Conservation (phyloP, 345 rosid genomes). For the Rhizophora mangle region DNA sequence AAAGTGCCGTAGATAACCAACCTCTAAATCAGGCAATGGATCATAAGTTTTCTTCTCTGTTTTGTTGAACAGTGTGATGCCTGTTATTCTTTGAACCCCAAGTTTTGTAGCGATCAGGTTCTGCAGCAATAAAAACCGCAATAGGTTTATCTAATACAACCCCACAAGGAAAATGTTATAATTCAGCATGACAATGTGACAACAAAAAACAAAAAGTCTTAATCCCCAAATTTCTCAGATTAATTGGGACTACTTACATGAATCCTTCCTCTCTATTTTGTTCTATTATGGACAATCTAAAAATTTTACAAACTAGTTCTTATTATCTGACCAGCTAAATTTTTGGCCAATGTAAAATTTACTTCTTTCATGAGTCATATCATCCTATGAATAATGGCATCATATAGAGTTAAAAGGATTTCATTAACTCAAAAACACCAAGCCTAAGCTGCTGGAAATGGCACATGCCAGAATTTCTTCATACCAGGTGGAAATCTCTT, state of each 20-base stretch:
- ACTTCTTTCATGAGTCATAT: no score
- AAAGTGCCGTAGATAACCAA: conserved; percentile 25
- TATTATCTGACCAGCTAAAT: not conserved
- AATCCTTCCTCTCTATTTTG: no score
- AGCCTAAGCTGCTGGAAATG: not conserved
- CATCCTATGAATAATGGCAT: not conserved
- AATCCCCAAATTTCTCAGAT: no score
- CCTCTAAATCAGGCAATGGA: conserved; percentile 83
- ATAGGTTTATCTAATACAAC: no score
- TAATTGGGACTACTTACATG: no score
- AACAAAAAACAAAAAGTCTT: no score
- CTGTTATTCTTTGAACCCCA: conserved; percentile 78
- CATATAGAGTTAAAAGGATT: not conserved
- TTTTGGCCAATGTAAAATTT: not conserved
- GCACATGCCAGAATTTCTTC: conserved; percentile 15
- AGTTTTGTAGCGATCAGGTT: conserved; percentile 75
- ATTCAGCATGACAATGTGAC: no score
- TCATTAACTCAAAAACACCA: not conserved
- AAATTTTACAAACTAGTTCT: no score
- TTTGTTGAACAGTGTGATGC: conserved; percentile 68
- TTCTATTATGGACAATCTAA: no score
- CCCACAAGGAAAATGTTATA: no score
- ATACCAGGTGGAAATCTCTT: conserved; percentile 66
- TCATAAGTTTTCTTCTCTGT: conserved; percentile 60
- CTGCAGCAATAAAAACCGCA: conserved; percentile 38